These are phyloP conservation scores for Apophysomyces trapeziformis DNA, from an alignment of 371 early-diverging fungal genomes.

Conservation along the genomic window DNA sequence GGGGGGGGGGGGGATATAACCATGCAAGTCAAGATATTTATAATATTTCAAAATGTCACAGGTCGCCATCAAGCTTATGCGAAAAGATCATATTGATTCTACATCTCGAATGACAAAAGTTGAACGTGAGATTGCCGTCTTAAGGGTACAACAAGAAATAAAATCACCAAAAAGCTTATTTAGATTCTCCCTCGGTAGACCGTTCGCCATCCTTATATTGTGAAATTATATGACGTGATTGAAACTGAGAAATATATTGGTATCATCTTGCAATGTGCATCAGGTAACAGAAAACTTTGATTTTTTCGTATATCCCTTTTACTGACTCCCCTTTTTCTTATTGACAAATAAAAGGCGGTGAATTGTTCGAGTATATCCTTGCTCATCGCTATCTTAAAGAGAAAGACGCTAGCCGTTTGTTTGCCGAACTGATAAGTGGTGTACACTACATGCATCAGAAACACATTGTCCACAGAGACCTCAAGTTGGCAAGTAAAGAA, in stretches of 20 bases:
- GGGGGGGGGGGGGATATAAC: background rate
- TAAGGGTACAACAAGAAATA: constrained; percentile 61
- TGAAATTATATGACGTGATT: constrained; percentile 71
- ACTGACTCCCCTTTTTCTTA: background rate
- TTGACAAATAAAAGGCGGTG: constrained; percentile 34
- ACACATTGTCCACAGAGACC: constrained; percentile 67
- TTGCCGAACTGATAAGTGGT: constrained; percentile 74
- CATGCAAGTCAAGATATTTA: constrained; percentile 8
- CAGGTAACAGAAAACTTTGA: constrained; percentile 37
- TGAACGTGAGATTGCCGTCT: constrained; percentile 81
- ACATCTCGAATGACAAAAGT: constrained; percentile 79
- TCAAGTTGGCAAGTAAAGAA: constrained; percentile 54
- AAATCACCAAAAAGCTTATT: background rate
- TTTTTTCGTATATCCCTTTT: background rate
- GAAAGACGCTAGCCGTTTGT: constrained; percentile 61
- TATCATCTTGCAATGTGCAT: constrained; percentile 67
- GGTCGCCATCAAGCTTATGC: constrained; percentile 85
- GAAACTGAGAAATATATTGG: constrained; percentile 68
- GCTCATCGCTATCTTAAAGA: constrained; percentile 60
- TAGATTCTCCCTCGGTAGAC: constrained; percentile 14
- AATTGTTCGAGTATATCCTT: constrained; percentile 72
- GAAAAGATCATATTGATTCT: constrained; percentile 81
- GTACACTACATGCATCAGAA: constrained; percentile 56
- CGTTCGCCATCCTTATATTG: constrained; percentile 62
- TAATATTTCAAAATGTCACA: constrained; percentile 24